A percentile compares a stretch with the other conserved stretches of the same genome.
Evolutionary conservation across 768 basidiomycete species (phyloP).

Genomic region (Amanita pallidorosea): DNA sequence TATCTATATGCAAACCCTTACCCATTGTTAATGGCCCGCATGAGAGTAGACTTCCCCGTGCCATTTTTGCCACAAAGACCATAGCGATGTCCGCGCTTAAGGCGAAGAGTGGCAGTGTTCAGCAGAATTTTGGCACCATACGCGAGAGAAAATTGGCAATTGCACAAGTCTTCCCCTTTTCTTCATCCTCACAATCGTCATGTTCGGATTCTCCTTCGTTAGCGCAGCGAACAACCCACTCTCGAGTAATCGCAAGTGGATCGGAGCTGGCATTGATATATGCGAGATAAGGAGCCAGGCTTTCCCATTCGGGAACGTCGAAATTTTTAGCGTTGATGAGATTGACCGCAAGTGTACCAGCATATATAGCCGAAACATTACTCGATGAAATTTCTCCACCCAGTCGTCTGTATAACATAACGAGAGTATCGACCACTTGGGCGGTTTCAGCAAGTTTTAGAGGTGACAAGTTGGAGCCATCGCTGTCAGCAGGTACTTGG

Average conservation of each 20-base stretch:
- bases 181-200: constrained; percentile 75
- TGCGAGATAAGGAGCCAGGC: constrained; percentile 64
- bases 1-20: constrained; percentile 12
- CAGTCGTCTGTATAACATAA: constrained; percentile 79
- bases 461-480: constrained; percentile 88
- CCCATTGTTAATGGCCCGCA: constrained; percentile 90
- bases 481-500: constrained; percentile 70
- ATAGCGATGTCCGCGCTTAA: constrained; percentile 98
- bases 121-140: constrained; percentile 98
- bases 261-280: constrained; percentile 59
- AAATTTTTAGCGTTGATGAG: constrained; percentile 89
- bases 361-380: constrained; percentile 56
- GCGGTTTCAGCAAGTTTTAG: constrained; percentile 66
- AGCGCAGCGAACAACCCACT: constrained; percentile 89
- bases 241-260: constrained; percentile 54
- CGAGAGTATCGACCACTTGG: constrained; percentile 54
- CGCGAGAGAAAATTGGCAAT: constrained; percentile 97
- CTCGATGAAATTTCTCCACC: constrained; percentile 48
- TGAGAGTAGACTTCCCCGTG: constrained; percentile 93
- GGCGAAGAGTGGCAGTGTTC: constrained; percentile 92
- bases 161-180: constrained; percentile 97
- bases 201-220: constrained; percentile 62
- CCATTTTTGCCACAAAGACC: constrained; percentile 98
- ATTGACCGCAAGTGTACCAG: constrained; percentile 70
- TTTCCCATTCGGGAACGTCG: constrained; percentile 80